Evolutionary conservation across 2,329 filamentous ascomycete genomes (phyloP), one percentile per base, ranked within the genome.

Genomic region (Fusarium sp.): DNA sequence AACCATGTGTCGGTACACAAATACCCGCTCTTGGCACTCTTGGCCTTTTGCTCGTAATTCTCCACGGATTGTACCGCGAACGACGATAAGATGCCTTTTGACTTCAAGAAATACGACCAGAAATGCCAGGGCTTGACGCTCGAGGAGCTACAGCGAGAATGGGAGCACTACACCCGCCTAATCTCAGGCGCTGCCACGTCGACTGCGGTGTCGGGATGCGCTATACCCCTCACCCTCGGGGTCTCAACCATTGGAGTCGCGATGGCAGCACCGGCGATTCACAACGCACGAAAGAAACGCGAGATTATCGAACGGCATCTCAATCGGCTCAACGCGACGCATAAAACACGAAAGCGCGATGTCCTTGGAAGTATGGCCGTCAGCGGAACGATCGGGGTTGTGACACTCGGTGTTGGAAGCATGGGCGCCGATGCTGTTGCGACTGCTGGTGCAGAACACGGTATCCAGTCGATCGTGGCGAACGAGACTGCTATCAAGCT

Each of bases 151-250:
- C 82, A 84, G 50, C 76, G 79, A 24, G 82, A 84, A 70, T 85
- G 83, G 83, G 79, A 85, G 62, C 83, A 84, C 71, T 84, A 85
- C 51, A 84, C 83, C 9, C 81, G 84, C 22, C 80, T 83, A 7
- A 80, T 85, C 13, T 79, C 83, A 0, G 80, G 82, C 18, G 82
- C 82, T 41, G 82, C 83, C 10, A 84, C 83, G 0, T 82, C 79
- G 10, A 84, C 82, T n/a, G 81, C 82, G 0, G 79, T 84, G 8
- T 83, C 81, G 6, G 81, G 83, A 1, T 63, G 83, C 7, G 82
- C 84, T 20, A 76, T 84, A 3, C 83, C 83, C 11, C 63, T 84
- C 18, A 84, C 83, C 0, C 76, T 80, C 5, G 83, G 83, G 1
- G 78, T 85, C 2, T 84, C 82, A 2, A 79, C 81, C 2, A 80